phyloP scores from a whole-genome alignment of 75 land plant species.

The Selaginella tamariscina region DNA sequence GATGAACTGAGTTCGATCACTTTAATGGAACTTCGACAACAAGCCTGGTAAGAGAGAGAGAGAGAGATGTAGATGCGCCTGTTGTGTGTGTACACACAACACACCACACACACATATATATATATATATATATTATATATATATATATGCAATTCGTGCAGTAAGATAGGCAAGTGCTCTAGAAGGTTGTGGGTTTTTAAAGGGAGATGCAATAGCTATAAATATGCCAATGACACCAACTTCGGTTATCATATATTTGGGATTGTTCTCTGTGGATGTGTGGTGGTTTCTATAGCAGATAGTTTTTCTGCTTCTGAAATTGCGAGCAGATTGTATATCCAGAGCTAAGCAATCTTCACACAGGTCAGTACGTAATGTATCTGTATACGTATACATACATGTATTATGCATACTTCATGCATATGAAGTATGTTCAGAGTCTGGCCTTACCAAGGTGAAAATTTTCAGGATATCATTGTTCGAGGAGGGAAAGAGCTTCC shows the following conservation, averaged over 20 bases:
- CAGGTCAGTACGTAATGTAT: too few species aligned
- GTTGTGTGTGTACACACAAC: too few species aligned
- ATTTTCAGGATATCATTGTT: constrained; percentile 61
- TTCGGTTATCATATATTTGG: constrained; percentile 73
- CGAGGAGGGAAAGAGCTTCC: constrained; percentile 69
- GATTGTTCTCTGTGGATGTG: constrained; percentile 72
- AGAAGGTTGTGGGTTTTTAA: constrained; percentile 41
- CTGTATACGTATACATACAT: too few species aligned
- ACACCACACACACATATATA: too few species aligned
- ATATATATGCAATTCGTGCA: too few species aligned
- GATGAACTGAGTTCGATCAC: constrained; percentile 39
- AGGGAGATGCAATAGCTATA: constrained; percentile 88
- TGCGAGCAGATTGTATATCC: constrained; percentile 66
- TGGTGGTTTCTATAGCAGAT: constrained; percentile 93
- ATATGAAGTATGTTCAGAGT: too few species aligned
- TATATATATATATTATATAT: too few species aligned
- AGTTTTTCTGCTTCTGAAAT: constrained; percentile 84
- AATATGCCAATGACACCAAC: constrained; percentile 85
- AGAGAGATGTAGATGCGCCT: too few species aligned
- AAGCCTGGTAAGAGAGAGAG: constrained; percentile 76
- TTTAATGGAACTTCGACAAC: constrained; percentile 36
- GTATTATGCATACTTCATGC: too few species aligned
- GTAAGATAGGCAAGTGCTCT: constrained; percentile 47
- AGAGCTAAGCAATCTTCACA: constrained; percentile 81
- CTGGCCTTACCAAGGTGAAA: too few species aligned